Evolutionary conservation across 2,329 filamentous ascomycete genomes (phyloP).

Genomic region (Myriosclerotinia curreyana): DNA sequence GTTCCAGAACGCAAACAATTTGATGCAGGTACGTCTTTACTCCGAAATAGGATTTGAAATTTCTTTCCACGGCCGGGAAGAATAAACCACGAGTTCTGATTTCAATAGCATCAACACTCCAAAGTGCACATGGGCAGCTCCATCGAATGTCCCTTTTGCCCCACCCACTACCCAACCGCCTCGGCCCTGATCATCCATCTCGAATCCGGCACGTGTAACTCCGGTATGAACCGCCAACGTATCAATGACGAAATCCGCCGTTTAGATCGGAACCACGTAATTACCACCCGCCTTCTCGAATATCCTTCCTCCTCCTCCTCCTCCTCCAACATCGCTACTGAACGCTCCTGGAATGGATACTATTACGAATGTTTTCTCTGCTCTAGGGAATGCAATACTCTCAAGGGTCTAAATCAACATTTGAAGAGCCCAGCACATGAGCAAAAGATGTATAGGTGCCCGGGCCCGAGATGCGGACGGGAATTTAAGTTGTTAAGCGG

Average conservation of each 20-base stretch:
- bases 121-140: slow-evolving; percentile 46
- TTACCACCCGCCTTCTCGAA: slow-evolving; percentile 52
- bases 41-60: background rate
- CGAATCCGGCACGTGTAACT: slow-evolving; percentile 50
- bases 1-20: slow-evolving; percentile 30
- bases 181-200: slow-evolving; percentile 60
- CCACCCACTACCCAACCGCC: slow-evolving; percentile 46
- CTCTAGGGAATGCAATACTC: slow-evolving; percentile 42
- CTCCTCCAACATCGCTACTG: slow-evolving; percentile 42
- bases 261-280: slow-evolving; percentile 47
- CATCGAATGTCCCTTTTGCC: slow-evolving; percentile 56
- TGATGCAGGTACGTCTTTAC: slow-evolving; percentile 29
- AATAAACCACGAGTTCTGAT: background rate
- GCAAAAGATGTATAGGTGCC: slow-evolving; percentile 41
- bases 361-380: slow-evolving; percentile 56
- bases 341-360: slow-evolving; percentile 45
- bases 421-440: slow-evolving; percentile 52
- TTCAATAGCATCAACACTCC: slow-evolving; percentile 53
- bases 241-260: slow-evolving; percentile 47
- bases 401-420: slow-evolving; percentile 49
- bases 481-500: slow-evolving; percentile 32
- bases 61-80: background rate
- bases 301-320: slow-evolving; percentile 42
- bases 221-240: slow-evolving; percentile 46
- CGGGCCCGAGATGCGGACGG: slow-evolving; percentile 23